Conservation (phyloP, 441 rosid genomes). For the Sinapis alba region DNA sequence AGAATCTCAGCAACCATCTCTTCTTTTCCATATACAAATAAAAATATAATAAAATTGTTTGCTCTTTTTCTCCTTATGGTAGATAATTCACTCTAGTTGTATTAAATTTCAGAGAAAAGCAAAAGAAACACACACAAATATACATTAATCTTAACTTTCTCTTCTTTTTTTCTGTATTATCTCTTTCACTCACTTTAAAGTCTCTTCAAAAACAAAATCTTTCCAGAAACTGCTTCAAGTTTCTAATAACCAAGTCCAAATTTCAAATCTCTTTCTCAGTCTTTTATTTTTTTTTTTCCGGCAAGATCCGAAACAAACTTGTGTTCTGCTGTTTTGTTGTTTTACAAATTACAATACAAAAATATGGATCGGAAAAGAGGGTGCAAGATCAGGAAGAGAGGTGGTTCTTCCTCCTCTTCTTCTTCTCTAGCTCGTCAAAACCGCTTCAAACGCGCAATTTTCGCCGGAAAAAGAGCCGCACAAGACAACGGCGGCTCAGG, state of each 20-base stretch:
- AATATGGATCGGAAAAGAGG: conserved; percentile 46
- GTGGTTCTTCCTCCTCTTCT: conserved; percentile 82
- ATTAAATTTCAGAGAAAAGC: conserved; percentile 17
- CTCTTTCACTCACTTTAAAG: conserved; percentile 38
- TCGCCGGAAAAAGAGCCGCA: conserved; percentile 52
- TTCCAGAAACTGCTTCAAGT: conserved; percentile 27
- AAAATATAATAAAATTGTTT: too few species aligned
- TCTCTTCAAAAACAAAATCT: conserved; percentile 24
- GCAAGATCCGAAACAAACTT: neutral
- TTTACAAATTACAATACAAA: neutral
- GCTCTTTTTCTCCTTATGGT: too few species aligned
- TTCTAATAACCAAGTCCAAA: neutral
- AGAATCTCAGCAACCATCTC: conserved; percentile 11
- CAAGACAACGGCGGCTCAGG: conserved; percentile 49
- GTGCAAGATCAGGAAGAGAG: conserved; percentile 90
- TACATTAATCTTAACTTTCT: conserved; percentile 20
- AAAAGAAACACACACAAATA: conserved; percentile 17
- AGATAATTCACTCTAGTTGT: conserved; percentile 3
- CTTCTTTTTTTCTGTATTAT: conserved; percentile 15
- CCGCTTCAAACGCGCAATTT: conserved; percentile 78
- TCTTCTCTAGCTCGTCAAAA: conserved; percentile 69
- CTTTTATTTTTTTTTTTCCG: neutral
- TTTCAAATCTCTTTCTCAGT: neutral
- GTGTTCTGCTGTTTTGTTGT: conserved; percentile 5
- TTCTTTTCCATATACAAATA: neutral